Evolutionary conservation across 192 early-diverging fungal genomes (phyloP), one percentile per base, ranked within the genome.

Genomic region (Backusella liffmaniae): DNA sequence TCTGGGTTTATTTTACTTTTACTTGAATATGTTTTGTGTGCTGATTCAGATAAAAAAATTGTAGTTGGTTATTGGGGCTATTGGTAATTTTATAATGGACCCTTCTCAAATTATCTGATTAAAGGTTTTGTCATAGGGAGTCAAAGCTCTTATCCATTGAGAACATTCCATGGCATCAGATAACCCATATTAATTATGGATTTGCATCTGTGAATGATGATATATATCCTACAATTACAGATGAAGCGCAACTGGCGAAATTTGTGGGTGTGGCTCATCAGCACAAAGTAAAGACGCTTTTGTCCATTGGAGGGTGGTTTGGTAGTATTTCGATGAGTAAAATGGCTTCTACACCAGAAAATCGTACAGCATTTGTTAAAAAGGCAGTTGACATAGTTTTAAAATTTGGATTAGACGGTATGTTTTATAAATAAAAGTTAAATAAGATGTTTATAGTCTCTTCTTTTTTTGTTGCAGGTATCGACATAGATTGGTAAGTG

Each of bases 261-360:
- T 67, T 67, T 35, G 66, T 67, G 15, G 66, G 66, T n/a, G 29
- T 67, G 2, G 66, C 66, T 9, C 66, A 67, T 35, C 32, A 67
- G 15, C 29, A 67, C 36, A 67, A 67, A 35, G 66, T 67, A n/a
- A 67, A 67, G 34, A 34, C 66, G 7, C 35, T 67, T 2, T 67
- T 67, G 29, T 67, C 66, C 29, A 67, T 67, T 32, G 66, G 66
- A 4, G 66, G 66, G n/a, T 67, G 66, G 66, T 16, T 67, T 35
- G 66, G 66, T 5, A 67, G 66, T n/a, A 32, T 35, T 36, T 35
- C 32, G 1, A 67, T 67, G 66, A 67, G 66, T 32, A 36, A 67
- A 36, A 67, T 67, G 66, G 66, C 66, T 67, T 67, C 66, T 36
- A 67, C 66, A 4, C 16, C 66, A 6, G 66, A 18, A 9, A 67